These are phyloP conservation scores for Alternaria dauci DNA, from an alignment of 2,329 filamentous ascomycete species.

Conservation along the genomic window DNA sequence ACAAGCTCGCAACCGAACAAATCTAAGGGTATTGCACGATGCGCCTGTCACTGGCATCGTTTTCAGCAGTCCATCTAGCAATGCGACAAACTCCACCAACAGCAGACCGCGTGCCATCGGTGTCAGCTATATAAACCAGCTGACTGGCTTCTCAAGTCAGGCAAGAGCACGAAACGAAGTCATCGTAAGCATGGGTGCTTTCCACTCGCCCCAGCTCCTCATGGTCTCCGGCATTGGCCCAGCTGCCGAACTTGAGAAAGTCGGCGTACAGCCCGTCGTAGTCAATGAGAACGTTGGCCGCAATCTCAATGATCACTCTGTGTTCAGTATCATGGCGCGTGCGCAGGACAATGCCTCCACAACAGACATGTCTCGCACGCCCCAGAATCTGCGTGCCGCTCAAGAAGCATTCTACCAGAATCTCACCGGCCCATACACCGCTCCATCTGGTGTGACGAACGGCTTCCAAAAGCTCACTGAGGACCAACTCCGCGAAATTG, in stretches of 20 bases:
- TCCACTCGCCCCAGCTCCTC: slow-evolving; percentile 51
- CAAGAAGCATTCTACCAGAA: slow-evolving; percentile 38
- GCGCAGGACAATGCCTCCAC: slow-evolving; percentile 32
- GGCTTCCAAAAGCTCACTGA: slow-evolving; percentile 37
- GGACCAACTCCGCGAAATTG: slow-evolving; percentile 29
- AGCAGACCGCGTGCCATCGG: slow-evolving; percentile 33
- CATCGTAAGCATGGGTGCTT: slow-evolving; percentile 45
- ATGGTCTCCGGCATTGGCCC: slow-evolving; percentile 53
- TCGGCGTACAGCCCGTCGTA: slow-evolving; percentile 31
- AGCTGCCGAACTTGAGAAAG: slow-evolving; percentile 27
- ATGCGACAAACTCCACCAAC: background rate
- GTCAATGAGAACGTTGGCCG: slow-evolving; percentile 47
- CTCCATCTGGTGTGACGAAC: slow-evolving; percentile 44
- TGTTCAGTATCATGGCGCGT: slow-evolving; percentile 40
- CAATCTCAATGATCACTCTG: slow-evolving; percentile 36
- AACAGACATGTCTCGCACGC: slow-evolving; percentile 32
- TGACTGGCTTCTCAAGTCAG: slow-evolving; percentile 33
- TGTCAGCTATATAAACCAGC: slow-evolving; percentile 38
- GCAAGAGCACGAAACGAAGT: slow-evolving; percentile 42
- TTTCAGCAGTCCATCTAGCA: slow-evolving; percentile 17
- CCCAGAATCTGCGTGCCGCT: slow-evolving; percentile 35
- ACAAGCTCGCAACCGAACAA: slow-evolving; percentile 38
- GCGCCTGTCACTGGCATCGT: slow-evolving; percentile 40
- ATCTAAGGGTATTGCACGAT: slow-evolving; percentile 39
- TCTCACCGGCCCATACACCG: slow-evolving; percentile 41